Percentiles rank a stretch among this genome's conserved stretches.
These are phyloP conservation scores for Dipsacomyces acuminosporus DNA, from an alignment of 371 early-diverging fungal species.

Conservation along the genomic window DNA sequence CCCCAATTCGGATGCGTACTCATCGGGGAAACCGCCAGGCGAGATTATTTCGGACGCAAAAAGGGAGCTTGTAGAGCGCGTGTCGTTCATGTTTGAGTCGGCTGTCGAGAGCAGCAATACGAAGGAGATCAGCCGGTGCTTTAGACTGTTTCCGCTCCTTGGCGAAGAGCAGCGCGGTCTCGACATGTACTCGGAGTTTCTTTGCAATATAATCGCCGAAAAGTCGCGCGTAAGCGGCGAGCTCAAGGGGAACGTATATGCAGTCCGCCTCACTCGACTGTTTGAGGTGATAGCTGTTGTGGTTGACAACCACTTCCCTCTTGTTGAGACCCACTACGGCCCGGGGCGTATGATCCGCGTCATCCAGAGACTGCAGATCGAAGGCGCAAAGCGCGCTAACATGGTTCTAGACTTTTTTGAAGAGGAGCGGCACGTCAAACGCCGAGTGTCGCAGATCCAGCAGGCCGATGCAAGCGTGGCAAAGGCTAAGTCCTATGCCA, in stretches of 20 bases:
- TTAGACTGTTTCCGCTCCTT: slow-evolving; percentile 83
- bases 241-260: slow-evolving; percentile 19
- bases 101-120: slow-evolving; percentile 69
- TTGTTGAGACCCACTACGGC: slow-evolving; percentile 73
- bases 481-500: slow-evolving; percentile 10
- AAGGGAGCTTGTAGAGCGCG: slow-evolving; percentile 58
- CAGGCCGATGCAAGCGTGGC: slow-evolving; percentile 15
- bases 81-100: slow-evolving; percentile 70
- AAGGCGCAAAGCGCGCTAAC: slow-evolving; percentile 72
- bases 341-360: slow-evolving; percentile 81
- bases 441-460: slow-evolving; percentile 54
- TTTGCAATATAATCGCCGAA: slow-evolving; percentile 58
- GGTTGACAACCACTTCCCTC: slow-evolving; percentile 76
- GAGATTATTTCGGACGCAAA: slow-evolving; percentile 56
- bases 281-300: slow-evolving; percentile 84
- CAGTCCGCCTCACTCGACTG: slow-evolving; percentile 66
- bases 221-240: slow-evolving; percentile 22
- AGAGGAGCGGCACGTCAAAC: slow-evolving; percentile 61
- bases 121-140: slow-evolving; percentile 72
- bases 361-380: slow-evolving; percentile 80
- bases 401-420: slow-evolving; percentile 71
- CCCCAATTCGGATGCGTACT: slow-evolving; percentile 14
- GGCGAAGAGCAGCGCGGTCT: slow-evolving; percentile 77
- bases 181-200: slow-evolving; percentile 78
- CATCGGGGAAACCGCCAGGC: neutral